Evolutionary conservation across 148 eudicot genomes (phyloP).

Genomic region (Arbutus unedo): DNA sequence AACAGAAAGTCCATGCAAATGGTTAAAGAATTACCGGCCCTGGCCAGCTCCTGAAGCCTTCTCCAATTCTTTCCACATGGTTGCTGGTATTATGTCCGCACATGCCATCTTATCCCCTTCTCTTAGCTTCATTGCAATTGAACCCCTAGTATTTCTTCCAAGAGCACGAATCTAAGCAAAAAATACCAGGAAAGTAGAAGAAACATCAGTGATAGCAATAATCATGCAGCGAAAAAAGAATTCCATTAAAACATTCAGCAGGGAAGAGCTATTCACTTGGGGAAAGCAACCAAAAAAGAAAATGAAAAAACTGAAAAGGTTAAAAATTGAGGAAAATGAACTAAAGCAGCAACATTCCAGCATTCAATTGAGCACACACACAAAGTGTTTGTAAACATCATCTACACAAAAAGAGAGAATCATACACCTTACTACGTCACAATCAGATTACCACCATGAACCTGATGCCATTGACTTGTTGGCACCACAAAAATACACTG

Average conservation of each 20-base stretch:
- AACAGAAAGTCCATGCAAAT: slow-evolving; percentile 5
- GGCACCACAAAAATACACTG: not conserved
- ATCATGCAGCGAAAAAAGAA: not conserved
- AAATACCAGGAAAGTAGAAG: slow-evolving; percentile 14
- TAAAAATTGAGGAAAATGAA: not conserved
- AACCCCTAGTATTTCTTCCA: slow-evolving; percentile 86
- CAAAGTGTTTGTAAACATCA: not conserved
- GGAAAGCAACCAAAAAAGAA: not conserved
- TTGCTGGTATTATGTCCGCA: slow-evolving; percentile 83
- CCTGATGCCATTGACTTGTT: not conserved
- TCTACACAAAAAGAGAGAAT: not conserved
- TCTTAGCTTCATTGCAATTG: slow-evolving; percentile 81
- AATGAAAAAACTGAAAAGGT: not conserved
- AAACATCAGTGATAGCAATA: not conserved
- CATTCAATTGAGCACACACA: not conserved
- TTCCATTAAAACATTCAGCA: not conserved
- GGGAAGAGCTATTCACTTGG: not conserved
- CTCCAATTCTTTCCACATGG: slow-evolving; percentile 46
- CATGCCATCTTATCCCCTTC: slow-evolving; percentile 83
- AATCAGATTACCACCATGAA: slow-evolving; percentile 9
- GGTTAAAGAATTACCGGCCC: slow-evolving; percentile 46
- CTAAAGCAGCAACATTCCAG: slow-evolving; percentile 6
- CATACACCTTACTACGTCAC: not conserved
- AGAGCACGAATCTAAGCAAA: slow-evolving; percentile 69
- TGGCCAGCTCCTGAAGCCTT: slow-evolving; percentile 35